A percentile compares a stretch with the other conserved stretches of the same genome.
These are phyloP conservation scores for Aotearoamyces nothofagi DNA, from an alignment of 2,329 filamentous ascomycete genomes.

Conservation along the genomic window DNA sequence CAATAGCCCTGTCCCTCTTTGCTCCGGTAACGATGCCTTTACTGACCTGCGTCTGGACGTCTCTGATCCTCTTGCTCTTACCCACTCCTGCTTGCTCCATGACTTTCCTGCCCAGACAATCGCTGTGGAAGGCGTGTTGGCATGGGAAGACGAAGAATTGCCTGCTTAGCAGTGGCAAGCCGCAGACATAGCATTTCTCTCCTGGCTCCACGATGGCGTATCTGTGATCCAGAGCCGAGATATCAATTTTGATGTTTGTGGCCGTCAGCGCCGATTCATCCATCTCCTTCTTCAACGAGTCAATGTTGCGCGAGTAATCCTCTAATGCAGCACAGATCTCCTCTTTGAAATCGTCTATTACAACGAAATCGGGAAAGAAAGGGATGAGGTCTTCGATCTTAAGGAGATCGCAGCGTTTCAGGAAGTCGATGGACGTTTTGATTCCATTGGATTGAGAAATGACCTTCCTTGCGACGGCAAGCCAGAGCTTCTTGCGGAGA, in stretches of 20 bases:
- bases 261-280: constrained; percentile 84
- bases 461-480: constrained; percentile 87
- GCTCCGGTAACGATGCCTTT: constrained; percentile 55
- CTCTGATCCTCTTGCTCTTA: constrained; percentile 65
- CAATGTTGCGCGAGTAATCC: constrained; percentile 84
- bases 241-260: constrained; percentile 79
- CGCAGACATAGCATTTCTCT: constrained; percentile 83
- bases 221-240: constrained; percentile 68
- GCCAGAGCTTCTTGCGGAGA: constrained; percentile 87
- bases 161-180: constrained; percentile 68
- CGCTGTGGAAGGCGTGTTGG: constrained; percentile 93
- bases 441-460: constrained; percentile 78
- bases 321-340: constrained; percentile 92
- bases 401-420: constrained; percentile 80
- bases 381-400: constrained; percentile 95
- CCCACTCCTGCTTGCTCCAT: constrained; percentile 66
- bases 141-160: constrained; percentile 99
- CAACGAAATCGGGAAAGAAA: constrained; percentile 96
- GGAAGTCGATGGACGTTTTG: constrained; percentile 84
- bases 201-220: constrained; percentile 96
- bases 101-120: constrained; percentile 78
- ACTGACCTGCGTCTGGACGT: constrained; percentile 72
- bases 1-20: constrained; percentile 68
- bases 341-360: constrained; percentile 98
- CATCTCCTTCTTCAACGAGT: constrained; percentile 82